A percentile compares a stretch with the other conserved stretches of the same genome.
Conservation (phyloP, 345 rosid genomes). For the Populus nigra region DNA sequence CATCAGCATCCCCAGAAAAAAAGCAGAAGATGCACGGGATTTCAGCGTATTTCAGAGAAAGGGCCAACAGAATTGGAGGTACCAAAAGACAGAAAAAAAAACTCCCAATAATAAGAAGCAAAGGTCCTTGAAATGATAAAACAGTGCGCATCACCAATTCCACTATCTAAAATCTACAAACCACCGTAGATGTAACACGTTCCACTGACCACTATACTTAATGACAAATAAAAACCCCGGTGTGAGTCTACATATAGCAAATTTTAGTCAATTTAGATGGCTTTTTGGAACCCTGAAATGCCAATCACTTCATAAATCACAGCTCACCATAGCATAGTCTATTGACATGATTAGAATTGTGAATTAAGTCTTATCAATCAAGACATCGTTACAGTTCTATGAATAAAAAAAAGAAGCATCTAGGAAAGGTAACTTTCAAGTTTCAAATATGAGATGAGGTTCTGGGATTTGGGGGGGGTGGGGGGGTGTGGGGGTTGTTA, state of each 20-base stretch:
- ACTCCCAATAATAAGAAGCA: not conserved
- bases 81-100: not conserved
- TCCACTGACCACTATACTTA: not conserved
- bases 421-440: not conserved
- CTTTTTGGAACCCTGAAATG: not conserved
- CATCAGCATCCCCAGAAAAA: not conserved
- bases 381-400: not conserved
- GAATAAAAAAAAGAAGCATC: not conserved
- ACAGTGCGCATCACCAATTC: not conserved
- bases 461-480: not conserved
- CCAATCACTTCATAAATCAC: not conserved
- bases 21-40: slow-evolving; percentile 3
- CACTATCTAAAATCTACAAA: not conserved
- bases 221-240: not conserved
- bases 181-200: not conserved
- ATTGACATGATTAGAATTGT: not conserved
- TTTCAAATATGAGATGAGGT: not conserved
- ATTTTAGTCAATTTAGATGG: not conserved
- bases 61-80: not conserved
- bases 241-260: not conserved
- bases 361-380: not conserved
- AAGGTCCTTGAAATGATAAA: not conserved
- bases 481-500: not conserved
- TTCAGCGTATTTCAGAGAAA: not conserved
- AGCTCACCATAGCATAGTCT: not conserved